Percentiles rank a stretch among this genome's conserved stretches.
phyloP scores from a whole-genome alignment of 768 basidiomycete genomes.

The Amanita rimosa region DNA sequence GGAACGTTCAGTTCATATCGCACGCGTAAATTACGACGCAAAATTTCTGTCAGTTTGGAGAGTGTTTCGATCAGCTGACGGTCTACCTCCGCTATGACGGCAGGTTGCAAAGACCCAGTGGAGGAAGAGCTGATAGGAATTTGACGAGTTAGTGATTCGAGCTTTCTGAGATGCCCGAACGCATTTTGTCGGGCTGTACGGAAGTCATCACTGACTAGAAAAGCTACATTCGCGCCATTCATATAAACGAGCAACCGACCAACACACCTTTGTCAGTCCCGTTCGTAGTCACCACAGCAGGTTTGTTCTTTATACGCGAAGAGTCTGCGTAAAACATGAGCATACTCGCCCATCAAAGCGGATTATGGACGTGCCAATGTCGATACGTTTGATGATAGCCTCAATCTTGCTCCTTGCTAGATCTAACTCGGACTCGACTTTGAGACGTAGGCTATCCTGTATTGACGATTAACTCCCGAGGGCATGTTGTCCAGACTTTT shows the following conservation, averaged over 20 bases:
- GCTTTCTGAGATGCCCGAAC: slow-evolving; percentile 40
- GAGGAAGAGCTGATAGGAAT: slow-evolving; percentile 3
- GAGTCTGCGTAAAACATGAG: slow-evolving; percentile 18
- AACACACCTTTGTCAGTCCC: slow-evolving; percentile 29
- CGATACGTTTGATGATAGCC: slow-evolving; percentile 47
- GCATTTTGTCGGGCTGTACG: slow-evolving; percentile 62
- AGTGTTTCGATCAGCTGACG: slow-evolving; percentile 52
- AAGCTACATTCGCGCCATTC: background rate
- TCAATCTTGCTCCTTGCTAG: slow-evolving; percentile 68
- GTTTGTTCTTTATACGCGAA: slow-evolving; percentile 14
- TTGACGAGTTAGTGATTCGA: slow-evolving; percentile 26
- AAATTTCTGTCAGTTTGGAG: slow-evolving; percentile 48
- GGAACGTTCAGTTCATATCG: slow-evolving; percentile 61
- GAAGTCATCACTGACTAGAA: slow-evolving; percentile 49
- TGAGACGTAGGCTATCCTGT: slow-evolving; percentile 52
- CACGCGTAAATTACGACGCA: slow-evolving; percentile 65
- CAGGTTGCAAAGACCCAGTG: slow-evolving; percentile 13
- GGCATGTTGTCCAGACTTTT: slow-evolving; percentile 4
- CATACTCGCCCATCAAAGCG: background rate
- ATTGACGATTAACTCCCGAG: slow-evolving; percentile 4
- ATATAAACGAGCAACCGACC: background rate
- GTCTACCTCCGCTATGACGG: slow-evolving; percentile 32
- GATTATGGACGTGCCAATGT: slow-evolving; percentile 30
- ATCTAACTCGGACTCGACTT: slow-evolving; percentile 70
- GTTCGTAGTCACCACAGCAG: slow-evolving; percentile 7